Conservation (phyloP, 371 early-diverging fungal species). For the Mortierella sp. region DNA sequence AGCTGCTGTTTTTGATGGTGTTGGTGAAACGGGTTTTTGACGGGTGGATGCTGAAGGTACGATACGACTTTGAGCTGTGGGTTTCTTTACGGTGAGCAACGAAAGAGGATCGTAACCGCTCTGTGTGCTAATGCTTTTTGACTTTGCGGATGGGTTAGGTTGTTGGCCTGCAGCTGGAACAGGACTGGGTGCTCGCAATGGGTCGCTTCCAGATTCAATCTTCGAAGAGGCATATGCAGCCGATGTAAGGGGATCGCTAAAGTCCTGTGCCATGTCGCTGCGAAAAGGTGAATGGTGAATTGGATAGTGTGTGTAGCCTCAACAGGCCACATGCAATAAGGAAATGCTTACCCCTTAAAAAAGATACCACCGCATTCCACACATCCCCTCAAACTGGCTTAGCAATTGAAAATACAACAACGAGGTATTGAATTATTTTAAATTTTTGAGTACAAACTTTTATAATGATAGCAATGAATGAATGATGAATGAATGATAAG, state of each 20-base stretch:
- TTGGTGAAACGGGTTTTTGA: conserved; percentile 2
- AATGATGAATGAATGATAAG: too few species aligned
- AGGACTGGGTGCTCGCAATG: conserved; percentile 21
- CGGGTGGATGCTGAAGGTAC: conserved; percentile 7
- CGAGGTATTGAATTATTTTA: too few species aligned
- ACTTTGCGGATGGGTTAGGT: conserved; percentile 5
- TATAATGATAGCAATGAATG: too few species aligned
- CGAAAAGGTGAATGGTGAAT: background rate
- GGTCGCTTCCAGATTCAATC: conserved; percentile 27
- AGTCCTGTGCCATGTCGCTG: conserved; percentile 41
- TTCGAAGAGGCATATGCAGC: conserved; percentile 47
- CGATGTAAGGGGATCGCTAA: conserved; percentile 53
- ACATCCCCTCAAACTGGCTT: too few species aligned
- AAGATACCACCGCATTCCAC: too few species aligned
- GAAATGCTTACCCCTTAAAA: too few species aligned
- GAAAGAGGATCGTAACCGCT: conserved; percentile 11
- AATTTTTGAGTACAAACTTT: too few species aligned
- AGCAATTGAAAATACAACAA: too few species aligned
- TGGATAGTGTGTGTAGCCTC: too few species aligned
- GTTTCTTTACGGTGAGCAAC: conserved; percentile 2
- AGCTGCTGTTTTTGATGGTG: background rate
- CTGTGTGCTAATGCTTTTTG: conserved; percentile 4
- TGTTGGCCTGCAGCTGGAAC: background rate
- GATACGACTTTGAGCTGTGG: background rate
- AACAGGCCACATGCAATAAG: too few species aligned